phyloP scores from a whole-genome alignment of 1,139 yeast species.

The Taphrina pruni region DNA sequence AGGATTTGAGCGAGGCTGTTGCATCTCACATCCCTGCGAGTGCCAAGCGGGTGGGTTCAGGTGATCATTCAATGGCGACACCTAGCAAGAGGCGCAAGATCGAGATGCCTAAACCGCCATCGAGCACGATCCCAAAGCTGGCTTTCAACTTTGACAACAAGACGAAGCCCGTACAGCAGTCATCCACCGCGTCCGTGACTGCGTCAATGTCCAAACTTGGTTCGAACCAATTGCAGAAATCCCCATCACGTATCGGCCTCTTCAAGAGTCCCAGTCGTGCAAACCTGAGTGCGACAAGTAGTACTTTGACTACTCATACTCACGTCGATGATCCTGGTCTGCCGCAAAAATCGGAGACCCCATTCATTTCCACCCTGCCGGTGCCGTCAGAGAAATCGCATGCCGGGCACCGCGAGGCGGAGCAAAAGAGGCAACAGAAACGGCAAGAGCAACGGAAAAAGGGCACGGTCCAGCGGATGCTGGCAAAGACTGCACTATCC shows the following conservation, averaged over 20 bases:
- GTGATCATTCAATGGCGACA: constrained; percentile 6
- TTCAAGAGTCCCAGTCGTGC: constrained; percentile 4
- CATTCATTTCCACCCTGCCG: neutral
- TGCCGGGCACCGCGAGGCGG: neutral
- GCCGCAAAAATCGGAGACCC: too few relatives aligned
- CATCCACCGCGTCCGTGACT: constrained; percentile 1
- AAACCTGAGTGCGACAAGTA: neutral
- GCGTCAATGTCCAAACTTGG: neutral
- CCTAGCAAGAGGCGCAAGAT: constrained; percentile 21
- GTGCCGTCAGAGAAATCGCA: neutral
- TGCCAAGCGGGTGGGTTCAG: constrained; percentile 1
- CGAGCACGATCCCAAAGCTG: neutral
- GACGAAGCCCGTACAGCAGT: neutral
- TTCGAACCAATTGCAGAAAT: neutral
- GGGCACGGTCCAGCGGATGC: constrained; percentile 17
- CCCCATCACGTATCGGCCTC: neutral
- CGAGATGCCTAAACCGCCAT: neutral
- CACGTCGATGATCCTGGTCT: neutral
- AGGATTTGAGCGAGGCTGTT: neutral
- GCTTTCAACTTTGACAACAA: constrained; percentile 3
- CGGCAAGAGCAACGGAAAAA: constrained; percentile 12
- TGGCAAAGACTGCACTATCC: neutral
- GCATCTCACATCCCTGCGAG: neutral
- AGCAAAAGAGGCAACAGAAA: constrained; percentile 9
- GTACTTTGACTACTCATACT: neutral